Evolutionary conservation across 1,139 yeast genomes (phyloP), one percentile per base, ranked within the genome.

Genomic region (Yamadazyma dushanensis): DNA sequence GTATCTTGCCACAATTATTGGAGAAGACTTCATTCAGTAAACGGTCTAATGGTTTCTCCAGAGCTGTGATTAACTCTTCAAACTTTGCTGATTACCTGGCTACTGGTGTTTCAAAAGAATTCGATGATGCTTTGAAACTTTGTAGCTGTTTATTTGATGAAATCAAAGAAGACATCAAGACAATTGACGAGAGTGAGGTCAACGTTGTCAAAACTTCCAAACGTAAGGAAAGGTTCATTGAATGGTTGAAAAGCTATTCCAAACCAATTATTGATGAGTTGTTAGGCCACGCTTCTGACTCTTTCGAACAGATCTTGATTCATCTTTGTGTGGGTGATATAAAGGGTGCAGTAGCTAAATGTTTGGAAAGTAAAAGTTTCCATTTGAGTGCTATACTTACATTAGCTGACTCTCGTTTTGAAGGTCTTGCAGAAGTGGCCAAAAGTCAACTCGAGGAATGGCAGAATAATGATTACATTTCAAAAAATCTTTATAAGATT

Each of bases 351-450:
- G 70, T 84, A 7, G 65, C 67, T 25, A 44, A 64, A 1, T 89
- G 96, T 0, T 59, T 80, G 4, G 63, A 70, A 16, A 59, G 83
- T 0, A 71, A 71, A 9, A 83, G 84, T 49, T 61, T 73, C 8
- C 96, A 89, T 55, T 59, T 90, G 23, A 79, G 95, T 0, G 79
- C 77, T 0, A 51, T 87, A 18, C 59, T 90, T n/a, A 73, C 96
- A 0, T 60, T 85, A 33, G 59, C 84, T 10, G 95, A 86, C 28
- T 76, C 92, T 0, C 80, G 83, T 45, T 85, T 81, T 47, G 68
- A 69, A 1, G 65, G 70, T 1, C 80, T 84, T 1, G 67, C 73
- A 38, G 51, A 53, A 1, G 63, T 78, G 37, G 90, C 96, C 0
- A 47, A 54, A 5, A 59, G 62, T 24, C 96, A 89, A 56, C 58